These are phyloP conservation scores for Mycena indigotica DNA, from an alignment of 768 basidiomycete species.

Conservation along the genomic window DNA sequence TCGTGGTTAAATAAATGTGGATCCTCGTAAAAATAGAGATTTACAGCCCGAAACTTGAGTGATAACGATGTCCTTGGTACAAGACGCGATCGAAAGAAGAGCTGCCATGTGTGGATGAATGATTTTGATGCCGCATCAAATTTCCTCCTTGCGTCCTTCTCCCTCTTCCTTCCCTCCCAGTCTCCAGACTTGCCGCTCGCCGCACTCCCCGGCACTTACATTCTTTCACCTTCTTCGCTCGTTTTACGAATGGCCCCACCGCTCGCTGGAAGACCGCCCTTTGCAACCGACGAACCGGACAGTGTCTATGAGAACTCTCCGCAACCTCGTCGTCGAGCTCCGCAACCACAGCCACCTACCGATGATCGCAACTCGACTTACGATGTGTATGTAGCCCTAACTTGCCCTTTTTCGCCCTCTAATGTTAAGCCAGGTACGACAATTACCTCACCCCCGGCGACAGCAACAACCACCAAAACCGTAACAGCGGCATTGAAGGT, in stretches of 20 bases:
- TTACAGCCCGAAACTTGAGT: too few species aligned
- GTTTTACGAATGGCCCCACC: constrained; percentile 39
- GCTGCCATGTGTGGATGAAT: background rate
- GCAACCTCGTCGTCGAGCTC: constrained; percentile 25
- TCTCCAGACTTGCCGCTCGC: constrained; percentile 11
- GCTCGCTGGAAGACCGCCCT: constrained; percentile 64
- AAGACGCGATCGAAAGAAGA: too few species aligned
- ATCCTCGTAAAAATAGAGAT: too few species aligned
- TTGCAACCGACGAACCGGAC: constrained; percentile 70
- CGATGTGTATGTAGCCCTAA: constrained; percentile 56
- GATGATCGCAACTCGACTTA: constrained; percentile 62
- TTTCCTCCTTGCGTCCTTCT: background rate
- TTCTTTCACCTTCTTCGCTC: constrained; percentile 27
- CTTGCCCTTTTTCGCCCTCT: constrained; percentile 3
- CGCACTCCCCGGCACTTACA: constrained; percentile 20
- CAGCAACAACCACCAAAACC: constrained; percentile 37
- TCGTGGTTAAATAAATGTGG: too few species aligned
- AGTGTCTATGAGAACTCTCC: constrained; percentile 52
- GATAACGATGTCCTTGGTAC: too few species aligned
- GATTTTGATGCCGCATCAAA: background rate
- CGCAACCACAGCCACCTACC: constrained; percentile 45
- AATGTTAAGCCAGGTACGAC: constrained; percentile 54
- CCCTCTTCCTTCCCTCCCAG: constrained; percentile 1
- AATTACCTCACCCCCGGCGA: constrained; percentile 48
- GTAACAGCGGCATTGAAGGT: constrained; percentile 57